Percentiles rank a stretch among this genome's conserved stretches.
Conservation (phyloP, 2,329 filamentous ascomycete species). For the Elsinoe fawcettii region DNA sequence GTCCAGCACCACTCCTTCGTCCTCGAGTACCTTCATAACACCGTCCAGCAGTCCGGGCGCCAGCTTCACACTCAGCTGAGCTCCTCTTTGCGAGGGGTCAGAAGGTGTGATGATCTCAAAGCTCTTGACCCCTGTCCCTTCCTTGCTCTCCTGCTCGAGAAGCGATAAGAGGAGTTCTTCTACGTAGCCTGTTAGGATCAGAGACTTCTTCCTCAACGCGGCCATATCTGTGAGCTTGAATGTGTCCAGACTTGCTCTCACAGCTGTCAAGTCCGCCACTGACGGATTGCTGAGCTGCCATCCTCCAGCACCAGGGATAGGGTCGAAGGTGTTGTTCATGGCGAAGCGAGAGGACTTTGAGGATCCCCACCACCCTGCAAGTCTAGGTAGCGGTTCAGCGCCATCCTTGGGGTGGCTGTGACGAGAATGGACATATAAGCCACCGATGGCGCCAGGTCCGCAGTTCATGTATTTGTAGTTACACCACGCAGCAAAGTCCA, state of each 20-base stretch:
- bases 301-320: slow-evolving; percentile 68
- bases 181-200: slow-evolving; percentile 68
- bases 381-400: slow-evolving; percentile 45
- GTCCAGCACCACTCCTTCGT: slow-evolving; percentile 67
- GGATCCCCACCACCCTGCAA: slow-evolving; percentile 82
- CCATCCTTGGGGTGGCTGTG: slow-evolving; percentile 43
- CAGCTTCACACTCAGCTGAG: slow-evolving; percentile 70
- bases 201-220: slow-evolving; percentile 60
- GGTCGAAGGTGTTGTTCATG: slow-evolving; percentile 75
- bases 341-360: slow-evolving; percentile 69
- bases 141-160: slow-evolving; percentile 22
- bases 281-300: slow-evolving; percentile 83
- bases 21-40: slow-evolving; percentile 56
- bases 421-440: slow-evolving; percentile 69
- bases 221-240: slow-evolving; percentile 65
- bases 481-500: slow-evolving; percentile 89
- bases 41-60: slow-evolving; percentile 61
- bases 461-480: slow-evolving; percentile 92
- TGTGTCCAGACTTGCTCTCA: slow-evolving; percentile 64
- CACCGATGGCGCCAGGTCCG: slow-evolving; percentile 73
- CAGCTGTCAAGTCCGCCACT: slow-evolving; percentile 67
- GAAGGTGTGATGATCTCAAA: slow-evolving; percentile 60
- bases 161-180: slow-evolving; percentile 46
- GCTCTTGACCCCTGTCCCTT: slow-evolving; percentile 21
- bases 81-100: slow-evolving; percentile 60